A percentile compares a stretch with the other conserved stretches of the same genome.
Conservation (phyloP, 805 yeast species). For the Saturnispora silvae region DNA sequence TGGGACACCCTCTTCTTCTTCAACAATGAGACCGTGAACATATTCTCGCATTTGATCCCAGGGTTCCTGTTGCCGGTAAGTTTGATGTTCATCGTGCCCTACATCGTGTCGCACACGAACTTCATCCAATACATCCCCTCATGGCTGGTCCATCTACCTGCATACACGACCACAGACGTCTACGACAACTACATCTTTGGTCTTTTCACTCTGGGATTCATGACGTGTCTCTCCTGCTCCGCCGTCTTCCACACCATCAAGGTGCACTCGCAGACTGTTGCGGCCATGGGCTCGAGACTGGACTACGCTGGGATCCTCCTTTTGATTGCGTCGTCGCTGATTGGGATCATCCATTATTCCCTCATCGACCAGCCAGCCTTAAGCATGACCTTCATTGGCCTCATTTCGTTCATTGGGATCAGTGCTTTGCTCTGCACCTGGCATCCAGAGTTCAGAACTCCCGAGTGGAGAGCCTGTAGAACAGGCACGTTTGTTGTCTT, state of each 20-base stretch:
- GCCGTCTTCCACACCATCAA: slow-evolving; percentile 42
- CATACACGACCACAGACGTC: slow-evolving; percentile 17
- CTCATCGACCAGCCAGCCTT: slow-evolving; percentile 33
- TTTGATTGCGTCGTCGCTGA: slow-evolving; percentile 37
- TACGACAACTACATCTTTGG: slow-evolving; percentile 32
- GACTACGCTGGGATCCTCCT: slow-evolving; percentile 48
- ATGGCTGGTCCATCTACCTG: slow-evolving; percentile 19
- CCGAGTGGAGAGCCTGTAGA: slow-evolving; percentile 64
- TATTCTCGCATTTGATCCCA: slow-evolving; percentile 42
- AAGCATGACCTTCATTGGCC: slow-evolving; percentile 28
- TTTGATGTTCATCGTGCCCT: slow-evolving; percentile 18
- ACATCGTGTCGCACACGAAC: slow-evolving; percentile 10
- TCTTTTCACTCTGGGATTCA: slow-evolving; percentile 36
- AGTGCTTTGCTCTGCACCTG: slow-evolving; percentile 56
- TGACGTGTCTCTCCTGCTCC: slow-evolving; percentile 36
- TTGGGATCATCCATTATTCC: slow-evolving; percentile 29
- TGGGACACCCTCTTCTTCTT: slow-evolving; percentile 33
- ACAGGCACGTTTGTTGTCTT: slow-evolving; percentile 71
- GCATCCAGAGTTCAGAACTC: slow-evolving; percentile 53
- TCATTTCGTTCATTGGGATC: slow-evolving; percentile 47
- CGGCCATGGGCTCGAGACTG: slow-evolving; percentile 37
- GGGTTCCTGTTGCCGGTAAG: slow-evolving; percentile 25
- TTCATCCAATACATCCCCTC: slow-evolving; percentile 18
- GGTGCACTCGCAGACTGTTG: slow-evolving; percentile 35
- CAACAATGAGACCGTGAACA: slow-evolving; percentile 46